Evolutionary conservation across 2,329 filamentous ascomycete species (phyloP).

Genomic region (Bipolaris bicolor): DNA sequence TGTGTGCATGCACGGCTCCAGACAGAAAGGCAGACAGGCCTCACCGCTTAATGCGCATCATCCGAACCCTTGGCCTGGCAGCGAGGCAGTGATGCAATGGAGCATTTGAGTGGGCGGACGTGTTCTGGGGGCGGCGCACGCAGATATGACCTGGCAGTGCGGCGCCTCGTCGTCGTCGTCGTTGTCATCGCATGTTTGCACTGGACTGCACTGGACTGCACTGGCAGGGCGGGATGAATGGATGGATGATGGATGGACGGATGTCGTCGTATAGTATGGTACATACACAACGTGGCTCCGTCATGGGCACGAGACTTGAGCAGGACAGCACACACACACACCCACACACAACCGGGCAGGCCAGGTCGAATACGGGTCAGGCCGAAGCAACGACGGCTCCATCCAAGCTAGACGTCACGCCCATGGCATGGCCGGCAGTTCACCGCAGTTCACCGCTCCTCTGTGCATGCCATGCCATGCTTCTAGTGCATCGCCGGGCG

Average conservation of each 20-base stretch:
- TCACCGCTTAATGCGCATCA: slow-evolving; percentile 48
- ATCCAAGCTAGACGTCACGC: slow-evolving; percentile 33
- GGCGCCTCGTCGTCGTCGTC: slow-evolving; percentile 13
- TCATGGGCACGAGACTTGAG: slow-evolving; percentile 21
- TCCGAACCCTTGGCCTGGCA: slow-evolving; percentile 27
- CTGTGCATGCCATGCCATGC: slow-evolving; percentile 25
- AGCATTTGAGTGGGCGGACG: slow-evolving; percentile 18
- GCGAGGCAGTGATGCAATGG: slow-evolving; percentile 33
- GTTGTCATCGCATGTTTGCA: slow-evolving; percentile 2
- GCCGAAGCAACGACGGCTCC: slow-evolving; percentile 37
- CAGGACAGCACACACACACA: slow-evolving; percentile 36
- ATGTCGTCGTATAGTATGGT: too few relatives aligned
- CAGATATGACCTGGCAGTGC: slow-evolving; percentile 20
- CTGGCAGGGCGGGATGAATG: too few relatives aligned
- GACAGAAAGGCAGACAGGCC: slow-evolving; percentile 37
- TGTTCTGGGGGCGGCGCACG: slow-evolving; percentile 14
- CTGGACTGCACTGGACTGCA: too few relatives aligned
- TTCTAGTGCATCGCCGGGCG: slow-evolving; percentile 20
- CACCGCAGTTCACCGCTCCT: slow-evolving; percentile 44
- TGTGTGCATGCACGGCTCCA: slow-evolving; percentile 22
- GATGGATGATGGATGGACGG: too few relatives aligned
- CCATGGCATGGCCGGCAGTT: slow-evolving; percentile 39
- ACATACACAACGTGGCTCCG: slow-evolving; percentile 36
- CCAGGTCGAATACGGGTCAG: slow-evolving; percentile 34
- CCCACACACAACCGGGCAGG: background rate